Percentiles rank a stretch among this genome's conserved stretches.
Evolutionary conservation across 345 rosid species (phyloP).

Genomic region (Rubroshorea leprosula): DNA sequence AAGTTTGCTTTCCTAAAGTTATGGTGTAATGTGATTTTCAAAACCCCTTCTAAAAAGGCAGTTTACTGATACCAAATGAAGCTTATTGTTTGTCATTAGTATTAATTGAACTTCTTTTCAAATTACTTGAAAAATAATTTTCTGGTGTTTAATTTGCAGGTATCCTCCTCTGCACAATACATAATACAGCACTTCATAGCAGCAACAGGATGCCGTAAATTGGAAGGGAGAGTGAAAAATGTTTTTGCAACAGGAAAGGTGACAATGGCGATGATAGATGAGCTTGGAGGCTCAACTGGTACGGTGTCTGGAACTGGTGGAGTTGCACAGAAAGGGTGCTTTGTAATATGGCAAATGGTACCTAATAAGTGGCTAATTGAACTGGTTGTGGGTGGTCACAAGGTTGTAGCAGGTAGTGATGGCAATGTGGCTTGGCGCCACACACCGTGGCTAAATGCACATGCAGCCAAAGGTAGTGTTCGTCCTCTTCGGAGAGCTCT

Average conservation of each 20-base stretch:
- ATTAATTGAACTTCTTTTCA: not conserved
- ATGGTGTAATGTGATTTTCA: too few species aligned
- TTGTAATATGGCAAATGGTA: constrained; percentile 98
- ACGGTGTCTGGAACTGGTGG: constrained; percentile 27
- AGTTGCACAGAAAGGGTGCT: constrained; percentile 69
- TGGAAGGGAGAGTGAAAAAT: constrained; percentile 62
- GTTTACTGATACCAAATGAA: too few species aligned
- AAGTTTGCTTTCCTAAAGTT: too few species aligned
- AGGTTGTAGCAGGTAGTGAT: constrained; percentile 83
- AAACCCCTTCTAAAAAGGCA: too few species aligned
- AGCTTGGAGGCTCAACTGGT: constrained; percentile 37
- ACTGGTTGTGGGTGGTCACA: constrained; percentile 67
- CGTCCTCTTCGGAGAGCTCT: constrained; percentile 88
- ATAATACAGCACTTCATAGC: constrained; percentile 91
- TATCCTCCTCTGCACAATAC: constrained; percentile 93
- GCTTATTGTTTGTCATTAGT: not conserved
- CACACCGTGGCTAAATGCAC: constrained; percentile 88
- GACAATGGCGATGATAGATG: constrained; percentile 72
- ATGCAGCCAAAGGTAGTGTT: constrained; percentile 79
- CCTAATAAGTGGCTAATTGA: constrained; percentile 92
- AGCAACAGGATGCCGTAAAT: constrained; percentile 86
- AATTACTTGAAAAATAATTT: not conserved
- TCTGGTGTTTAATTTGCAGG: constrained; percentile 31
- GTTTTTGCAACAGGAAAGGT: constrained; percentile 79
- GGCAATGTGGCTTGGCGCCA: constrained; percentile 89